phyloP scores from a whole-genome alignment of 257 asterid species.

The Fraxinus cuspidata region DNA sequence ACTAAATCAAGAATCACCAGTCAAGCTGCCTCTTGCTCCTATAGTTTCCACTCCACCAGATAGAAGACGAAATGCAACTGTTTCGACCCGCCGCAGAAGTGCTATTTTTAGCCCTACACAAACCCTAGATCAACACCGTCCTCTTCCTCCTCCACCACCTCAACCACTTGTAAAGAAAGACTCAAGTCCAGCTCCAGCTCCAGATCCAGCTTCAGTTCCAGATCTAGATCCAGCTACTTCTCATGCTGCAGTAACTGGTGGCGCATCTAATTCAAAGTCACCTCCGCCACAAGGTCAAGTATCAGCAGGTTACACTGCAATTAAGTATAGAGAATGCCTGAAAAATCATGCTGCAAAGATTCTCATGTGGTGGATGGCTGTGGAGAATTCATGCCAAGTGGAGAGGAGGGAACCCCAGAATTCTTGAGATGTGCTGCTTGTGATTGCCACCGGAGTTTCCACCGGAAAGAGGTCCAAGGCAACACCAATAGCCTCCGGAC shows the following conservation, averaged over 20 bases:
- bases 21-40: slow-evolving; percentile 50
- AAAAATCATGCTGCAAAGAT: slow-evolving; percentile 84
- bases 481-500: slow-evolving; percentile 22
- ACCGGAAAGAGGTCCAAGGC: slow-evolving; percentile 58
- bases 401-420: slow-evolving; percentile 62
- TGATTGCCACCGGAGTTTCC: slow-evolving; percentile 88
- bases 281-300: slow-evolving; percentile 20
- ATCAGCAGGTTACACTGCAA: slow-evolving; percentile 6
- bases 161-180: slow-evolving; percentile 1
- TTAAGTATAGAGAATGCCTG: slow-evolving; percentile 68
- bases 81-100: slow-evolving; percentile 41
- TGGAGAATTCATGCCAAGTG: slow-evolving; percentile 91
- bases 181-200: slow-evolving; percentile 41
- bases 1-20: slow-evolving; percentile 28
- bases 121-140: slow-evolving; percentile 61
- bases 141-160: slow-evolving; percentile 20
- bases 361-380: slow-evolving; percentile 75
- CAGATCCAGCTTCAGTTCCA: slow-evolving; percentile 59
- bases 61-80: slow-evolving; percentile 29
- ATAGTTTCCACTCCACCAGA: slow-evolving; percentile 38
- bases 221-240: slow-evolving; percentile 38
- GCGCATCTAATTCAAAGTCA: slow-evolving; percentile 28
- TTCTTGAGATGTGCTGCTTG: slow-evolving; percentile 79
- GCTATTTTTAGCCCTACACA: slow-evolving; percentile 56
- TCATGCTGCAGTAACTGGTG: slow-evolving; percentile 1